Conservation (phyloP, 768 basidiomycete genomes). For the Amanita rimosa region DNA sequence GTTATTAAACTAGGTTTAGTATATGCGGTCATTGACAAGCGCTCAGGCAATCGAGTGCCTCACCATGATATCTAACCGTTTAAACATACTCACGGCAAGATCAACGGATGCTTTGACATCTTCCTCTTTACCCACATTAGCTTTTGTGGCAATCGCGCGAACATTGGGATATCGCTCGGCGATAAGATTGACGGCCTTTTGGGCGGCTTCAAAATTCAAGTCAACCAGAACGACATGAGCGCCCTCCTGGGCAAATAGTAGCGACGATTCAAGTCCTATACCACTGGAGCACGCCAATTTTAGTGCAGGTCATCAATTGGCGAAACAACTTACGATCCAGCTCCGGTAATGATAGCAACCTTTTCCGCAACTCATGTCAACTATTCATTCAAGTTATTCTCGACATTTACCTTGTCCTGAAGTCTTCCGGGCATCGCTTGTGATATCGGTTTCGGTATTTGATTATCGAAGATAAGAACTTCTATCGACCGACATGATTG, state of each 20-base stretch:
- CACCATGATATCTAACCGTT: slow-evolving; percentile 94
- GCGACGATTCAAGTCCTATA: slow-evolving; percentile 91
- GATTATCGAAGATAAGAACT: too few relatives aligned
- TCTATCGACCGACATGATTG: background rate
- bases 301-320: slow-evolving; percentile 5
- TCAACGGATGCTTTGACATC: slow-evolving; percentile 81
- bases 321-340: slow-evolving; percentile 58
- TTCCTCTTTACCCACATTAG: slow-evolving; percentile 83
- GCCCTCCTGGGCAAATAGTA: slow-evolving; percentile 91
- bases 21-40: background rate
- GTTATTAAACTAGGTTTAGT: slow-evolving; percentile 73
- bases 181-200: slow-evolving; percentile 58
- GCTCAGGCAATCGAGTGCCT: slow-evolving; percentile 10
- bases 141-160: slow-evolving; percentile 57
- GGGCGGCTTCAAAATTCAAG: slow-evolving; percentile 66
- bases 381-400: background rate
- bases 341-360: slow-evolving; percentile 81
- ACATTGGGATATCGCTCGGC: slow-evolving; percentile 55
- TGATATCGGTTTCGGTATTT: background rate
- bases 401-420: slow-evolving; percentile 42
- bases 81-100: slow-evolving; percentile 70
- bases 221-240: slow-evolving; percentile 87
- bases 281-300: slow-evolving; percentile 42
- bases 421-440: slow-evolving; percentile 53
- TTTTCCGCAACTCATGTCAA: slow-evolving; percentile 15